Conservation (phyloP, 164 flowering plant species). For the Magnolia kwangsiensis region DNA sequence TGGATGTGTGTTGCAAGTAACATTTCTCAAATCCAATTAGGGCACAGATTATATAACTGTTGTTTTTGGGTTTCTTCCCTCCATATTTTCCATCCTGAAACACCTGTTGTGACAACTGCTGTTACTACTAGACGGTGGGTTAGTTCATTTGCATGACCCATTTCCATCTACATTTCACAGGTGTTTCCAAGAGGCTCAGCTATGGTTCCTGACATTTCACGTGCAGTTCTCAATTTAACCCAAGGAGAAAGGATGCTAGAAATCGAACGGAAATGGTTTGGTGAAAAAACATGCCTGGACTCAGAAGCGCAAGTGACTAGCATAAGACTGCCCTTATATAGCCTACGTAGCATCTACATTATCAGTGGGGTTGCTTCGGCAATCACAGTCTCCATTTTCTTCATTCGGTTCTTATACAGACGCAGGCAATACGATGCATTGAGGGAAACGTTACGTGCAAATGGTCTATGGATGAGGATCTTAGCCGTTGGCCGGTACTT, state of each 20-base stretch:
- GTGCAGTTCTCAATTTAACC: conserved; percentile 15
- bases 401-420: background rate
- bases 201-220: conserved; percentile 15
- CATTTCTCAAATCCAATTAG: no score
- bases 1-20: no score
- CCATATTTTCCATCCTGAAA: background rate
- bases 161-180: background rate
- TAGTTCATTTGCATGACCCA: background rate
- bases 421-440: background rate
- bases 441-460: background rate
- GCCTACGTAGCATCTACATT: conserved; percentile 9
- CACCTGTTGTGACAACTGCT: background rate
- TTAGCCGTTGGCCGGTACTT: background rate
- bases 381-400: background rate
- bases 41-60: background rate
- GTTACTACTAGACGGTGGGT: no score
- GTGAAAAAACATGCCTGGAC: background rate
- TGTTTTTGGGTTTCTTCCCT: background rate
- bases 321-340: background rate
- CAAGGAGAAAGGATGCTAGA: conserved; percentile 10
- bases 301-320: background rate
- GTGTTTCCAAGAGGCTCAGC: conserved; percentile 27
- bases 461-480: background rate
- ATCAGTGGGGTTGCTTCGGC: conserved; percentile 1
- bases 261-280: conserved; percentile 5